These are phyloP conservation scores for Oehlia diaphana DNA, from an alignment of 192 early-diverging fungal species.

Conservation along the genomic window DNA sequence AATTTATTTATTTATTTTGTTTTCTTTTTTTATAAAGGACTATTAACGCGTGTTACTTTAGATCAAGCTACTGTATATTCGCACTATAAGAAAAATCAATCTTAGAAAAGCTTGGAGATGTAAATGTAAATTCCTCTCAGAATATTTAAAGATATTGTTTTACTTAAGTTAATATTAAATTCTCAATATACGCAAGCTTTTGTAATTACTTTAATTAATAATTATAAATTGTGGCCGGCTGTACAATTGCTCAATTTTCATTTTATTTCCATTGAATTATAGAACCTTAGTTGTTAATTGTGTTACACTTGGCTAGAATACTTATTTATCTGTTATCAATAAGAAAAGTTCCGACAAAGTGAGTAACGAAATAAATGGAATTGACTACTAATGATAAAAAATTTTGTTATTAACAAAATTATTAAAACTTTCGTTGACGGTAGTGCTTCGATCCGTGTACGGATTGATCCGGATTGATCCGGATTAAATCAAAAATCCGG, in stretches of 20 bases:
- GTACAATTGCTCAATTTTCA: slow-evolving; percentile 79
- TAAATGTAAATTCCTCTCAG: slow-evolving; percentile 6
- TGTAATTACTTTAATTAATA: slow-evolving; percentile 59
- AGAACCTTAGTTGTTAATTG: slow-evolving; percentile 72
- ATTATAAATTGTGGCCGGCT: slow-evolving; percentile 80
- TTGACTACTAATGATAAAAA: too few relatives aligned
- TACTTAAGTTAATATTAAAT: not conserved
- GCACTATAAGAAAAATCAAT: slow-evolving; percentile 57
- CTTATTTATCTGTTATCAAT: slow-evolving; percentile 28
- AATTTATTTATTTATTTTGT: not conserved
- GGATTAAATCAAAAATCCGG: too few relatives aligned
- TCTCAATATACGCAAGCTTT: slow-evolving; percentile 39
- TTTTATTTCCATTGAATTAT: slow-evolving; percentile 70
- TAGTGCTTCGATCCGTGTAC: too few relatives aligned
- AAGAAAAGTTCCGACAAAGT: slow-evolving; percentile 11
- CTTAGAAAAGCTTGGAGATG: slow-evolving; percentile 42
- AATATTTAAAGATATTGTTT: not conserved
- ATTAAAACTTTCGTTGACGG: too few relatives aligned
- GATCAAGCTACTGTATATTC: slow-evolving; percentile 70
- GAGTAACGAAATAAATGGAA: not conserved
- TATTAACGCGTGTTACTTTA: slow-evolving; percentile 48
- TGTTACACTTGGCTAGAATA: slow-evolving; percentile 57
- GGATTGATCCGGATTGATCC: too few relatives aligned
- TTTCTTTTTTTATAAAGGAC: slow-evolving; percentile 27
- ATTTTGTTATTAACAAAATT: too few relatives aligned